Conservation (phyloP, 2,329 filamentous ascomycete genomes). For the Graphiopsis chlorocephala region DNA sequence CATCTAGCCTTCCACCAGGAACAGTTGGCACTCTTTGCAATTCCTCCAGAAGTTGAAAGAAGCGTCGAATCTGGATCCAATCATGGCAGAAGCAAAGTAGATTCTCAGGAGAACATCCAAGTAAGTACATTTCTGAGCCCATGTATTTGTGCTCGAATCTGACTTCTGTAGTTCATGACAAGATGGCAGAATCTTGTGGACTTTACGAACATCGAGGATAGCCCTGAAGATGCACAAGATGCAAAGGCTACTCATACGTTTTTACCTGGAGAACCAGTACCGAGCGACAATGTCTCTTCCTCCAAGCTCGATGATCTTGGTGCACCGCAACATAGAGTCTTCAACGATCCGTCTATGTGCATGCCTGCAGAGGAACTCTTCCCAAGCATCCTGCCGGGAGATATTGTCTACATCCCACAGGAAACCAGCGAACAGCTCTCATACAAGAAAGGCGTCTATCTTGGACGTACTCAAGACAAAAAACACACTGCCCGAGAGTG, state of each 20-base stretch:
- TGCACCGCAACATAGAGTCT: not conserved
- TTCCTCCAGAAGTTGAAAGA: not conserved
- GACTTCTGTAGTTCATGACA: not conserved
- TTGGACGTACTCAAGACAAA: not conserved
- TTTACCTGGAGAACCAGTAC: not conserved
- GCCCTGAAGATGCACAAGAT: not conserved
- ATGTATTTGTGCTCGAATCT: not conserved
- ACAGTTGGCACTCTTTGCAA: constrained; percentile 14
- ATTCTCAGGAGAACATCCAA: not conserved
- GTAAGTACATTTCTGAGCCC: not conserved
- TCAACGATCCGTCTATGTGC: not conserved
- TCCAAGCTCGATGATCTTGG: not conserved
- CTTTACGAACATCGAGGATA: not conserved
- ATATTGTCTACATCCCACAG: constrained; percentile 7
- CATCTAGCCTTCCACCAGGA: constrained; percentile 20
- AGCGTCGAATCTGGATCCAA: not conserved
- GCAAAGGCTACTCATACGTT: not conserved
- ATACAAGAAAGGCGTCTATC: not conserved
- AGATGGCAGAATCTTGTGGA: not conserved
- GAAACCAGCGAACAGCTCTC: not conserved
- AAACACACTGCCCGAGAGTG: not conserved
- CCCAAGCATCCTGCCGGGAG: not conserved
- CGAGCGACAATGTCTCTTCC: not conserved
- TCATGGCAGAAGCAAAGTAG: not conserved
- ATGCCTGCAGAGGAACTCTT: not conserved